These are phyloP conservation scores for Marvania coccoides DNA, from an alignment of 139 green algal species.

Conservation along the genomic window DNA sequence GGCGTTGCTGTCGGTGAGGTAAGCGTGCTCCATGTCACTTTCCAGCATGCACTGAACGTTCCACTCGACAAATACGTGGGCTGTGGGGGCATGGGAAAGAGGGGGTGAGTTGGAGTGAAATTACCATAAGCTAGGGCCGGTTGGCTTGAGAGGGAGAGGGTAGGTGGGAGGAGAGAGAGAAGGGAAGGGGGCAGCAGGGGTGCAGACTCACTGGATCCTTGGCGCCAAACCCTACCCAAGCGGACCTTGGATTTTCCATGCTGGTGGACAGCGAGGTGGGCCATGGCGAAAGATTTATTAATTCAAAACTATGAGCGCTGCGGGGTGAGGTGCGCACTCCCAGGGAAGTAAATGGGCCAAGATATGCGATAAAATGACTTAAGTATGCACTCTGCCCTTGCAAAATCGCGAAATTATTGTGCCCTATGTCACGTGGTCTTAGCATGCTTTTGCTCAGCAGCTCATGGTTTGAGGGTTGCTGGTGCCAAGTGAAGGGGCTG, in stretches of 20 bases:
- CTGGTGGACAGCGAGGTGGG: constrained; percentile 56
- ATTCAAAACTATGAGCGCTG: too few species aligned
- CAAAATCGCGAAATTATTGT: too few species aligned
- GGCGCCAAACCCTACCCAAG: constrained; percentile 66
- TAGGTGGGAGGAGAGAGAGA: background rate
- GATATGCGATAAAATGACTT: too few species aligned
- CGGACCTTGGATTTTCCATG: constrained; percentile 81
- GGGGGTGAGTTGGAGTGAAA: background rate
- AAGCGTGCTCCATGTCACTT: constrained; percentile 77
- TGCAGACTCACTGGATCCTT: constrained; percentile 36
- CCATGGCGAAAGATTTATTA: too few species aligned
- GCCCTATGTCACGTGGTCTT: too few species aligned
- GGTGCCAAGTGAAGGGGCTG: too few species aligned
- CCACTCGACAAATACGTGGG: constrained; percentile 81
- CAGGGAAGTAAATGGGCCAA: too few species aligned
- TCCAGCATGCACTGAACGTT: constrained; percentile 74
- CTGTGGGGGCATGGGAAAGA: background rate
- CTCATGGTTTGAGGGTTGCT: too few species aligned
- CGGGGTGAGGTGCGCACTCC: too few species aligned
- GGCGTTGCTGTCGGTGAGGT: constrained; percentile 54
- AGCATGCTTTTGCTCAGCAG: too few species aligned
- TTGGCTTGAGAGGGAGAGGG: background rate
- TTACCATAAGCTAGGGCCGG: background rate
- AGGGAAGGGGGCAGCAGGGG: too few species aligned
- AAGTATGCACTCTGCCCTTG: too few species aligned